These are phyloP conservation scores for Malus fusca DNA, from an alignment of 306 rosid genomes.

Conservation along the genomic window DNA sequence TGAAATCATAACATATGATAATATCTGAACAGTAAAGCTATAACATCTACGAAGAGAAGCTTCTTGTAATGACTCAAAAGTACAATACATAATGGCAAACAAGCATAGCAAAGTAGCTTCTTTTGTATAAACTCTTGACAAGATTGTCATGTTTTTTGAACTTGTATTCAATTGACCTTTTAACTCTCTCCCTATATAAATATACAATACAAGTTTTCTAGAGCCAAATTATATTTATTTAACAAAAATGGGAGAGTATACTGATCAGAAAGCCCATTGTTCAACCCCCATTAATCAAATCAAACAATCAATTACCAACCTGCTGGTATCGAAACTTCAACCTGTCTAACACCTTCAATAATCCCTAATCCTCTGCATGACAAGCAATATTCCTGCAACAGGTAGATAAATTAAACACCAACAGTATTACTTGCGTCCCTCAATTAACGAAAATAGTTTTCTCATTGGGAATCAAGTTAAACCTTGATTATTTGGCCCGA, in stretches of 20 bases:
- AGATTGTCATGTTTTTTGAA: neutral
- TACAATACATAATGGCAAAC: neutral
- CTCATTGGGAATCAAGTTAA: constrained; percentile 10
- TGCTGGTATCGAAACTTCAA: constrained; percentile 81
- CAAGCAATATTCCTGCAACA: constrained; percentile 60
- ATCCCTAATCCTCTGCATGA: constrained; percentile 79
- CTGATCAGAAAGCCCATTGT: neutral
- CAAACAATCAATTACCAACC: constrained; percentile 47
- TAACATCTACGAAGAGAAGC: neutral
- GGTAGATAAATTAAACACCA: constrained; percentile 21
- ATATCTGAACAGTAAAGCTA: neutral
- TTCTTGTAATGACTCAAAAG: neutral
- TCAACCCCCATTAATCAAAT: constrained; percentile 5
- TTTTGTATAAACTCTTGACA: neutral
- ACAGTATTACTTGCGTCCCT: constrained; percentile 5
- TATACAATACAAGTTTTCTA: neutral
- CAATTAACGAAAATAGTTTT: constrained; percentile 10
- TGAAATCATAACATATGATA: neutral
- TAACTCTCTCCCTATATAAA: neutral
- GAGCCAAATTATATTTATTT: neutral
- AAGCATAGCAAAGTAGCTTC: neutral
- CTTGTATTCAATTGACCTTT: neutral
- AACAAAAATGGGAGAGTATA: neutral
- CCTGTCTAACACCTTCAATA: constrained; percentile 70
- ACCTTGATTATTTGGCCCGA: constrained; percentile 74